These are phyloP conservation scores for Glonium stellatum DNA, from an alignment of 495 filamentous ascomycete genomes.

Conservation along the genomic window DNA sequence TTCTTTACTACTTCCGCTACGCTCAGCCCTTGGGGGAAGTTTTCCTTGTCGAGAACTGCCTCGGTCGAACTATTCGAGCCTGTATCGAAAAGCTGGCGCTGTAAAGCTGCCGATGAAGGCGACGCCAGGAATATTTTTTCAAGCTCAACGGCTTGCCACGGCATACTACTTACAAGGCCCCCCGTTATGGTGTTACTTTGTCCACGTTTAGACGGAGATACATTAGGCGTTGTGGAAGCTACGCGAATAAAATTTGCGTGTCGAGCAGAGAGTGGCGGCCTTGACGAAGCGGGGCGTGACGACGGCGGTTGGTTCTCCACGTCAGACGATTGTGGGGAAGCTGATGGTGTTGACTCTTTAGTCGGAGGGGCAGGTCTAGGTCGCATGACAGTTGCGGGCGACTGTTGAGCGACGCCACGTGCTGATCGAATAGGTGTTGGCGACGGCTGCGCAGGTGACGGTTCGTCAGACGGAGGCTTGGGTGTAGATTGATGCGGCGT, in stretches of 20 bases:
- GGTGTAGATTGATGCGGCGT: not conserved
- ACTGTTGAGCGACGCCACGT: not conserved
- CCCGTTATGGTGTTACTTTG: not conserved
- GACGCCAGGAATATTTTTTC: not conserved
- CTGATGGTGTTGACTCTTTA: constrained; percentile 16
- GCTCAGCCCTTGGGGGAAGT: constrained; percentile 24
- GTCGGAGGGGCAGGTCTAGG: constrained; percentile 1
- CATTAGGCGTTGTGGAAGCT: constrained; percentile 45
- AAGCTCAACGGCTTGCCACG: constrained; percentile 10
- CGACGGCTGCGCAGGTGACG: not conserved
- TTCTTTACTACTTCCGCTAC: constrained; percentile 43
- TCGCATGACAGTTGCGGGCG: not conserved
- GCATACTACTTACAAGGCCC: not conserved
- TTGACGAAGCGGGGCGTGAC: constrained; percentile 30
- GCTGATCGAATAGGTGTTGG: not conserved
- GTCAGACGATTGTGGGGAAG: constrained; percentile 21
- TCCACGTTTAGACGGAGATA: not conserved
- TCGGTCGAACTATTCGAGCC: not conserved
- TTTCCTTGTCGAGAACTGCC: constrained; percentile 45
- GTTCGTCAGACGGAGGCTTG: not conserved
- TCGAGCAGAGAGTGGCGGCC: constrained; percentile 22
- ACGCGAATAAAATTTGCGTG: constrained; percentile 42
- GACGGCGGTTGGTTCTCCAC: constrained; percentile 48
- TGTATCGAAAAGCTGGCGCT: not conserved
- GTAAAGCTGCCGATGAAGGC: not conserved